Base-by-base conservation (phyloP, 768 basidiomycete species). In the Coprinopsis marcescibilis region DNA sequence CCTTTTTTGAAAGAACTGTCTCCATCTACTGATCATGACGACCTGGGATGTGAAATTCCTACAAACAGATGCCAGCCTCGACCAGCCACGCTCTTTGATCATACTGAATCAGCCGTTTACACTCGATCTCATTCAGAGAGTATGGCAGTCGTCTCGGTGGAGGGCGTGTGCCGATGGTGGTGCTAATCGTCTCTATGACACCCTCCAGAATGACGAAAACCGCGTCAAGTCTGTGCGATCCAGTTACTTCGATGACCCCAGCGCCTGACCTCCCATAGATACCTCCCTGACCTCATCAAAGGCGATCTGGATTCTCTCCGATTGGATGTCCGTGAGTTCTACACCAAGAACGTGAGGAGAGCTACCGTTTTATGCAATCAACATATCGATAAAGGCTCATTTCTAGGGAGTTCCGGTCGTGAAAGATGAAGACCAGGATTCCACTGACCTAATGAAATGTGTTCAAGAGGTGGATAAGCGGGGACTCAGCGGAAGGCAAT, bases 371-470 rank as follows among this genome's bases (percentile, higher is more conserved):
- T n/a, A 35, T 35, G 2, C 4, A 29, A 7, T n/a, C 30, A 32
- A 32, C n/a, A 32, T 32, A n/a, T 30, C 14, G 6, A 7, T n/a
- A 14, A 17, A 26, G 7, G 5, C 24, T 35, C 13, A 12, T 11
- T 21, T 4, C 27, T 43, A n/a, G 32, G 93, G 89, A 82, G 86
- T 96, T 2, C 59, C 64, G 0, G 67, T 95, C 29, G 58, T 80
- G 0, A 65, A 79, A 43, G 94, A 96, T 56, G 53, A 67, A 0
- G 80, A 86, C 59, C 83, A 91, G 60, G 64, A 90, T 58, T 77
- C 90, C n/a, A 98, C 95, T 0, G 96, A 99, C 61, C 74, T 99
- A 48, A 91, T 89, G 85, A 99, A 99, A 65, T 98, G 93, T 57
- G 65, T 98, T 2, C 37, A 55, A 4, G 72, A 81, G 4, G 58